Evolutionary conservation across 2,329 filamentous ascomycete genomes (phyloP), one percentile per base, ranked within the genome.

Genomic region (Fusarium tricinctum): DNA sequence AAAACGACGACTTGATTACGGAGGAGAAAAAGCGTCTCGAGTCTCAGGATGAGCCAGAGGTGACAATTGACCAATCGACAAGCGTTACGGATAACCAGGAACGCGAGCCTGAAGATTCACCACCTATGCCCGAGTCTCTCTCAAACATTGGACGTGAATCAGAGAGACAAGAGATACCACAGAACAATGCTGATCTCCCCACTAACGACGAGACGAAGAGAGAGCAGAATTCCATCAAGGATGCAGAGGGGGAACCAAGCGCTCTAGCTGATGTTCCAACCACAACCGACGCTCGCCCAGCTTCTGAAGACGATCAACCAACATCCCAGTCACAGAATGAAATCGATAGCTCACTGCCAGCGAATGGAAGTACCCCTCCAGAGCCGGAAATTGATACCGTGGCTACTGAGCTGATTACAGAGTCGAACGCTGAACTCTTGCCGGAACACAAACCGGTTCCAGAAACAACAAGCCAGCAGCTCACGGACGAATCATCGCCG

Each of bases 151-250:
- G 51, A 43, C 19, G 22, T 46, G n/a, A n/a, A 13, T 12, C n/a
- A 6, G 50, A 64, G 28, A n/a, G 39, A 17, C 63, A 30, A 69
- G 52, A 68, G 56, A 22, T 58, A 51, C 28, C 12, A 8, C 20
- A 42, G 17, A 28, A 35, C 17, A 15, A 47, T 26, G 39, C 17
- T 40, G 48, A 19, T 22, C 38, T 48, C 30, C 57, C 53, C 14
- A 42, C 48, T 19, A 50, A 60, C 38, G 42, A 50, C 23, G 46
- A 50, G 54, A 61, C 33, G 38, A 48, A 33, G 26, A 12, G 17
- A 57, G n/a, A 23, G 57, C 30, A 20, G 38, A 48, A 12, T 22
- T 33, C 20, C 26, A 48, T 5, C 7, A 52, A 35, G 26, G 48
- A 52, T 6, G 22, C 39, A 15, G 44, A 54, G 20, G 35, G 47